Conservation (phyloP, 2,329 filamentous ascomycete genomes). For the Teratosphaeria destructans region DNA sequence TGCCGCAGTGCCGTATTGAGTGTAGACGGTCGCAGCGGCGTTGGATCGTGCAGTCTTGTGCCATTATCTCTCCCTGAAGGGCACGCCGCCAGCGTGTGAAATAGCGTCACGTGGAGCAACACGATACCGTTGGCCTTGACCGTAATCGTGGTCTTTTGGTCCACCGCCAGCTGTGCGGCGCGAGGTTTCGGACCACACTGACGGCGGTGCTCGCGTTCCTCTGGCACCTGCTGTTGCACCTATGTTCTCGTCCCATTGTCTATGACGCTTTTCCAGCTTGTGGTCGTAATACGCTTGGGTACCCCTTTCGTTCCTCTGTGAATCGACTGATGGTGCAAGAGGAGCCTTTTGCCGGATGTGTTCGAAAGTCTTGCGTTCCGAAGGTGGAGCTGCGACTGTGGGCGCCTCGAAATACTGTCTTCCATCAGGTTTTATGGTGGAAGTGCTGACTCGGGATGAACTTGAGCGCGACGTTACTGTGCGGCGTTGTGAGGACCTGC, state of each 20-base stretch:
- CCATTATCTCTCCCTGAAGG: neutral
- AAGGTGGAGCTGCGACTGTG: neutral
- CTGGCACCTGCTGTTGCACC: neutral
- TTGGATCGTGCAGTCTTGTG: neutral
- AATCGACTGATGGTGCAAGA: neutral
- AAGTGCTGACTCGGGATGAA: neutral
- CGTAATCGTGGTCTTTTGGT: neutral
- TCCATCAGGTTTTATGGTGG: neutral
- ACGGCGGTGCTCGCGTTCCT: neutral
- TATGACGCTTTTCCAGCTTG: neutral
- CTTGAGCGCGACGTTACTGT: neutral
- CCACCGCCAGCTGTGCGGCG: neutral
- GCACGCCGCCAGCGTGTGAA: neutral
- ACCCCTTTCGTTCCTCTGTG: neutral
- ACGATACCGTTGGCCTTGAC: neutral
- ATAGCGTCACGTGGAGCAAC: neutral
- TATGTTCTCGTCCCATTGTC: neutral
- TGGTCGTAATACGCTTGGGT: neutral
- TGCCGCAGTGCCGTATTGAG: neutral
- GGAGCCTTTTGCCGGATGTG: neutral
- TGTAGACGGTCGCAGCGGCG: neutral
- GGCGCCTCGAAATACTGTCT: neutral
- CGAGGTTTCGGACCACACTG: neutral
- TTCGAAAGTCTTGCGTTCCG: neutral
- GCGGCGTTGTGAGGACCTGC: neutral